Evolutionary conservation across 2,329 filamentous ascomycete genomes (phyloP).

Genomic region (Leptographium wingfieldii): DNA sequence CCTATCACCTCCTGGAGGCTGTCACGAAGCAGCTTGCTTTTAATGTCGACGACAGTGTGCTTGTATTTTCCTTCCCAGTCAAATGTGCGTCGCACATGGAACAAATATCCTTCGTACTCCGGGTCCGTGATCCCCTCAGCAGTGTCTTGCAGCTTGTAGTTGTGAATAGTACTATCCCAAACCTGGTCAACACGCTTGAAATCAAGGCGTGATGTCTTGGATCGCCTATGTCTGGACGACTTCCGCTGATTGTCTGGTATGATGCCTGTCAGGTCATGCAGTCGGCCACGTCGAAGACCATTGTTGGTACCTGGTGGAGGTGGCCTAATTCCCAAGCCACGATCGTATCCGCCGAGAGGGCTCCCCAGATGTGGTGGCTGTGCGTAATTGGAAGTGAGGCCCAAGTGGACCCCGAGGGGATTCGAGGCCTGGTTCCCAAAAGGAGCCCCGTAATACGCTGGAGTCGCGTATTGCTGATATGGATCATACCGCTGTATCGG

Average conservation of each 20-base stretch:
- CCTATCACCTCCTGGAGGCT: conserved; percentile 60
- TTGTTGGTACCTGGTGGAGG: not conserved
- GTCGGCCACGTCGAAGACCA: not conserved
- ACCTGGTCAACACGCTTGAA: conserved; percentile 42
- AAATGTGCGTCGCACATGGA: conserved; percentile 72
- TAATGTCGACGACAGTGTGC: conserved; percentile 65
- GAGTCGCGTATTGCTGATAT: not conserved
- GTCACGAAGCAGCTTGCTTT: conserved; percentile 66
- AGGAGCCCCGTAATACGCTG: conserved; percentile 2
- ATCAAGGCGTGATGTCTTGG: conserved; percentile 17
- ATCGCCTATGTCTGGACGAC: conserved; percentile 1
- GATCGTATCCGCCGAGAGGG: not conserved
- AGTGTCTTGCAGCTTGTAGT: conserved; percentile 42
- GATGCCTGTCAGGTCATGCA: not conserved
- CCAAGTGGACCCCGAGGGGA: not conserved
- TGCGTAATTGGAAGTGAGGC: not conserved
- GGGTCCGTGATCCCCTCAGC: conserved; percentile 30
- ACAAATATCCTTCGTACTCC: conserved; percentile 66
- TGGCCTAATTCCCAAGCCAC: not conserved
- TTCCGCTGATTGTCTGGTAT: not conserved
- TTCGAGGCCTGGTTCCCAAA: not conserved
- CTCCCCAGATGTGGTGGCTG: not conserved
- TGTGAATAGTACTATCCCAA: conserved; percentile 37
- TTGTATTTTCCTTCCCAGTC: conserved; percentile 74
- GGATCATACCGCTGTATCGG: not conserved